These are phyloP conservation scores for Pyrrhoderma noxium DNA, from an alignment of 1,284 basidiomycete genomes.

Conservation along the genomic window DNA sequence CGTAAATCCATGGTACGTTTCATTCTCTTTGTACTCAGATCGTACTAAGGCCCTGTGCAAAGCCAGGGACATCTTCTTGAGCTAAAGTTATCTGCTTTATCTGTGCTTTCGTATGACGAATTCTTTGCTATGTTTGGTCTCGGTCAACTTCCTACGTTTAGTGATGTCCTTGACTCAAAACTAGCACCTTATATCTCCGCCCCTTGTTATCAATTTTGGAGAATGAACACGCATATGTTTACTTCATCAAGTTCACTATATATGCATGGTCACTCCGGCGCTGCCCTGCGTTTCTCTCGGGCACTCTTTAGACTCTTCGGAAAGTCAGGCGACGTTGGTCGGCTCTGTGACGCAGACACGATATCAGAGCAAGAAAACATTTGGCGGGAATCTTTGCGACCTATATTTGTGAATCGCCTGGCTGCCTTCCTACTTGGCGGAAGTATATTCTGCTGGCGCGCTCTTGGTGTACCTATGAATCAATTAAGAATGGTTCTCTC, in stretches of 20 bases:
- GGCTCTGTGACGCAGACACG: slow-evolving; percentile 49
- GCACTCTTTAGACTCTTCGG: slow-evolving; percentile 58
- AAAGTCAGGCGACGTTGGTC: slow-evolving; percentile 47
- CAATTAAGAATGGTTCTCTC: slow-evolving; percentile 64
- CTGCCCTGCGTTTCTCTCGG: slow-evolving; percentile 62
- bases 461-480: slow-evolving; percentile 72
- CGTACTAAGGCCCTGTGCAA: background rate
- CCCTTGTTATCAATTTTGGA: slow-evolving; percentile 75
- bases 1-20: slow-evolving; percentile 49
- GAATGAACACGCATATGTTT: slow-evolving; percentile 58
- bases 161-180: slow-evolving; percentile 54
- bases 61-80: slow-evolving; percentile 76
- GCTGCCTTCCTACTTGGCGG: slow-evolving; percentile 58
- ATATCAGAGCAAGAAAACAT: slow-evolving; percentile 58
- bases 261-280: slow-evolving; percentile 66
- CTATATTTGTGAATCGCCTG: slow-evolving; percentile 59
- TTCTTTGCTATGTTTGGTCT: slow-evolving; percentile 73
- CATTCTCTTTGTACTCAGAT: background rate
- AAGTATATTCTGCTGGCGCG: slow-evolving; percentile 76
- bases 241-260: slow-evolving; percentile 42
- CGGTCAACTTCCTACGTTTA: slow-evolving; percentile 59
- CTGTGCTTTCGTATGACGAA: slow-evolving; percentile 56
- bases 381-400: slow-evolving; percentile 56
- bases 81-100: slow-evolving; percentile 68
- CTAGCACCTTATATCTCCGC: slow-evolving; percentile 71